Evolutionary conservation across 1,139 yeast species (phyloP), one percentile per base, ranked within the genome.

Genomic region (Scheffersomyces parashehatae): DNA sequence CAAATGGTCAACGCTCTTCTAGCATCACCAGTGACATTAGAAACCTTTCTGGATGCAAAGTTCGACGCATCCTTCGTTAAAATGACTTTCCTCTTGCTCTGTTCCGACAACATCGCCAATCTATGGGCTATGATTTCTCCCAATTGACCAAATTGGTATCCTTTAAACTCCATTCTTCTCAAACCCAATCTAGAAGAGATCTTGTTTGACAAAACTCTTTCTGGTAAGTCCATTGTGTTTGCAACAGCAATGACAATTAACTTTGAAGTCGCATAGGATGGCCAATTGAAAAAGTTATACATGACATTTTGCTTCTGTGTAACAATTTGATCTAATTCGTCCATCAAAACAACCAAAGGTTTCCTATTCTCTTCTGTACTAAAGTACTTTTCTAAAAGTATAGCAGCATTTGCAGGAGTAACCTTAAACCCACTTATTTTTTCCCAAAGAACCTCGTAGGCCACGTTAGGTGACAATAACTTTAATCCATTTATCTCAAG

Each of bases 231-330:
- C 97, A 95, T 90, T 0, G 98, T 91, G 59, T 95, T 95, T 6
- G 98, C 98, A 29, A 93, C 91, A 0, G 98, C 98, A 39, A 93
- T 76, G 2, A 95, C 96, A 44, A 93, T 81, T 40, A 93, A 71
- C 55, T 85, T 85, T 3, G 98, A 90, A 51, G 83, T 74, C 11
- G 79, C 71, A 55, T 88, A 83, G 0, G 96, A 83, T 5, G 99
- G 97, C 99, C 99, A 93, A 65, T 95, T 91, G 75, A 93, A 90
- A 58, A 95, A 89, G 60, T 93, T 95, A 68, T 93, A 95, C 87
- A 93, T 85, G 38, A 93, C 95, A 40, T 84, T 83, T 60, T 90
- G 97, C 47, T 83, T 85, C 49, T 82, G 86, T 3, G 93, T 85
- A 12, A 91, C 93, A 45, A 95, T 74, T 59, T 93, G 97, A 64